Evolutionary conservation across 768 basidiomycete species (phyloP).

Genomic region (Lepiota venenata): DNA sequence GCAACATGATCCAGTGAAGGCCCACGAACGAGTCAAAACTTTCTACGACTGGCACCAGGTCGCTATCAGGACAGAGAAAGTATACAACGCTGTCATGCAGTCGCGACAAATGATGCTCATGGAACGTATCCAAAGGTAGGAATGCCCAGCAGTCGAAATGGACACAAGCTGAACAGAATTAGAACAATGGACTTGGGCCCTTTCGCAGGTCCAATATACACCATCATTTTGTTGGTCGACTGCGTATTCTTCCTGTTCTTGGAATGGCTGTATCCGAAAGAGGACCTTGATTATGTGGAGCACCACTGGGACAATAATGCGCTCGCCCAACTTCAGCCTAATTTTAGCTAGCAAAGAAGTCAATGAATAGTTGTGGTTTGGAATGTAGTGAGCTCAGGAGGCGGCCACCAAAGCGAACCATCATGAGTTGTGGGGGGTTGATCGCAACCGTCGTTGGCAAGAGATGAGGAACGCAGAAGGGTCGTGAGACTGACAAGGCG

Average conservation of each 20-base stretch:
- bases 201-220: constrained; percentile 84
- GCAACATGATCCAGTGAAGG: constrained; percentile 67
- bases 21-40: constrained; percentile 71
- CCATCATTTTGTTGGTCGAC: constrained; percentile 84
- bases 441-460: neutral
- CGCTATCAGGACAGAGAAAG: constrained; percentile 74
- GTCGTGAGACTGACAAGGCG: neutral
- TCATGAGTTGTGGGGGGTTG: neutral
- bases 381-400: neutral
- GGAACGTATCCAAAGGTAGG: constrained; percentile 72
- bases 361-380: constrained; percentile 8
- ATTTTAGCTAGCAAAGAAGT: constrained; percentile 7
- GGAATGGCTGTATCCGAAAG: constrained; percentile 80
- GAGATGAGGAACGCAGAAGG: neutral
- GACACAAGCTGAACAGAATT: constrained; percentile 5
- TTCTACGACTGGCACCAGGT: constrained; percentile 91
- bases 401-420: neutral
- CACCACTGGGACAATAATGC: constrained; percentile 52
- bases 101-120: constrained; percentile 66
- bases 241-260: constrained; percentile 84
- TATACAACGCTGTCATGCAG: constrained; percentile 69
- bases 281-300: constrained; percentile 72
- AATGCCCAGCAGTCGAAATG: neutral
- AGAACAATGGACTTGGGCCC: constrained; percentile 78
- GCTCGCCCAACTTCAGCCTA: constrained; percentile 25